phyloP scores from a whole-genome alignment of 495 filamentous ascomycete species.

The Mycothermus thermophilus region DNA sequence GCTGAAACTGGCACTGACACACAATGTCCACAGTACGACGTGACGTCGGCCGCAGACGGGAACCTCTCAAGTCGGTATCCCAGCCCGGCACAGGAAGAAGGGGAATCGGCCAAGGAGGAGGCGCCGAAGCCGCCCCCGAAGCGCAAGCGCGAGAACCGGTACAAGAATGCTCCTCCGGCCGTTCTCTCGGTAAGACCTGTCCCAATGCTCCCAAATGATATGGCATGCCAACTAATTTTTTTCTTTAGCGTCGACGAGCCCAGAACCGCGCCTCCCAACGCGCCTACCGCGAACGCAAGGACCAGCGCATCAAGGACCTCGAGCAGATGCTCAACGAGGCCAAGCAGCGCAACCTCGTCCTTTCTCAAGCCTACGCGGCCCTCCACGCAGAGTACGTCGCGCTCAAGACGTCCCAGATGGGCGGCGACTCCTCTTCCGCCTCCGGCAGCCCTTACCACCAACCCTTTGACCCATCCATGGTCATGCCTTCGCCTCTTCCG shows the following conservation, averaged over 20 bases:
- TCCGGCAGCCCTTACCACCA: too few species aligned
- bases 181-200: constrained; percentile 30
- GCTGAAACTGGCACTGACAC: too few species aligned
- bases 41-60: constrained; percentile 16
- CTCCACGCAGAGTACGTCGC: constrained; percentile 29
- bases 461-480: too few species aligned
- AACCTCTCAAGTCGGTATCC: constrained; percentile 22
- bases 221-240: constrained; percentile 9
- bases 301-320: constrained; percentile 67
- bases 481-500: too few species aligned
- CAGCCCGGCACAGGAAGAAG: constrained; percentile 24
- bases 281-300: constrained; percentile 75
- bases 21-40: constrained; percentile 24
- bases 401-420: constrained; percentile 21
- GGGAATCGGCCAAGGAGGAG: constrained; percentile 30
- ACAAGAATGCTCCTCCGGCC: constrained; percentile 35
- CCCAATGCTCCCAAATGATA: not conserved
- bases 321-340: constrained; percentile 56
- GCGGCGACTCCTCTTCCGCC: too few species aligned
- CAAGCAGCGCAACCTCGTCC: constrained; percentile 30
- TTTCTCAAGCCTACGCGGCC: constrained; percentile 26
- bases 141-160: constrained; percentile 35
- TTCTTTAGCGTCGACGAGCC: constrained; percentile 37
- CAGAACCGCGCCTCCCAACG: constrained; percentile 53
- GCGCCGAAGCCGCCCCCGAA: too few species aligned